Conservation (phyloP, 2,329 filamentous ascomycete genomes). For the Atkinsonella texensis region DNA sequence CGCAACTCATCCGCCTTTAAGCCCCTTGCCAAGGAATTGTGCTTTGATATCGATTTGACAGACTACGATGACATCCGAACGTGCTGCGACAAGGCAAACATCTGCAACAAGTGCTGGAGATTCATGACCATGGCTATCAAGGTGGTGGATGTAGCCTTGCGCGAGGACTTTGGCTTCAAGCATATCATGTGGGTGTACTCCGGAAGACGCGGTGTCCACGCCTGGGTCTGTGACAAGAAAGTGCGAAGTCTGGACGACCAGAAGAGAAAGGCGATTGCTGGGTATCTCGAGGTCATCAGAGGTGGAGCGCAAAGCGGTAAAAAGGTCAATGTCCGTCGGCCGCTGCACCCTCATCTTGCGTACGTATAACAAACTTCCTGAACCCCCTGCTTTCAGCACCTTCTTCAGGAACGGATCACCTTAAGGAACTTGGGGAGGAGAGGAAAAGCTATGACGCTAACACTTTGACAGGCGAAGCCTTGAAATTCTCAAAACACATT, state of each 20-base stretch:
- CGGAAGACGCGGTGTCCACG: slow-evolving; percentile 89
- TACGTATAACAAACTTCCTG: slow-evolving; percentile 24
- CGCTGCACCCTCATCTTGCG: slow-evolving; percentile 80
- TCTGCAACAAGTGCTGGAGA: slow-evolving; percentile 88
- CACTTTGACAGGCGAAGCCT: slow-evolving; percentile 55
- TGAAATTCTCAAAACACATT: slow-evolving; percentile 72
- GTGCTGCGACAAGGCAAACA: slow-evolving; percentile 86
- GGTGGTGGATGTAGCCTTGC: slow-evolving; percentile 73
- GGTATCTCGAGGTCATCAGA: slow-evolving; percentile 82
- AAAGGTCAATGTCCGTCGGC: slow-evolving; percentile 71
- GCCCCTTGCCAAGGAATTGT: slow-evolving; percentile 83
- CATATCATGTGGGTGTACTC: slow-evolving; percentile 99
- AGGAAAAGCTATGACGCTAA: slow-evolving; percentile 8
- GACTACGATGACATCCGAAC: slow-evolving; percentile 96
- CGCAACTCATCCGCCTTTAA: slow-evolving; percentile 72
- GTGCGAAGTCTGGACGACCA: slow-evolving; percentile 77
- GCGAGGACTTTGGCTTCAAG: slow-evolving; percentile 92
- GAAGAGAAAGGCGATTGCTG: slow-evolving; percentile 71
- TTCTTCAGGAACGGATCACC: too few relatives aligned
- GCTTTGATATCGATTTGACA: slow-evolving; percentile 98
- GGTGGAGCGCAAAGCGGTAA: slow-evolving; percentile 80
- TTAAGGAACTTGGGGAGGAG: neutral
- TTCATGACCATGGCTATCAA: slow-evolving; percentile 98
- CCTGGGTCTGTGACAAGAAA: slow-evolving; percentile 90
- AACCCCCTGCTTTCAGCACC: too few relatives aligned